Conservation (phyloP, 2,329 filamentous ascomycete genomes). For the Dendrostoma leiphaemia region DNA sequence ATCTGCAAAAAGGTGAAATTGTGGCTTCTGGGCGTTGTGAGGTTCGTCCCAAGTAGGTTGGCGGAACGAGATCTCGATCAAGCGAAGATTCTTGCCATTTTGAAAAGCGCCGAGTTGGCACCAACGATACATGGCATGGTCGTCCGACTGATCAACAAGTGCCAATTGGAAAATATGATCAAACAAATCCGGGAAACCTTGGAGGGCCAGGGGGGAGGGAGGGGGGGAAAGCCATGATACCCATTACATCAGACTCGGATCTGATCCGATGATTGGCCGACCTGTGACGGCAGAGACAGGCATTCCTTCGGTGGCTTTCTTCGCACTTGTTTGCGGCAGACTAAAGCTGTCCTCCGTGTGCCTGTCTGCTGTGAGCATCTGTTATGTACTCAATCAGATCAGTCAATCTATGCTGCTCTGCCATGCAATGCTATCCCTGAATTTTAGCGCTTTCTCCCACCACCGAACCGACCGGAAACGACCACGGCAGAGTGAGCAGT, state of each 20-base stretch:
- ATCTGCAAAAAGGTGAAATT: background rate
- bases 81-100: slow-evolving; percentile 8
- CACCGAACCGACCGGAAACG: no score
- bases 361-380: background rate
- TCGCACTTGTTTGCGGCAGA: background rate
- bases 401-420: no score
- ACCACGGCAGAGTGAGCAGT: background rate
- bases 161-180: background rate
- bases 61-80: slow-evolving; percentile 12
- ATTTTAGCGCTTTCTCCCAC: no score
- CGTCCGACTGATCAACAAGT: slow-evolving; percentile 6
- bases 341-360: background rate
- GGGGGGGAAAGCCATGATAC: background rate
- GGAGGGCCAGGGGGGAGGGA: background rate
- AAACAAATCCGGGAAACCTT: slow-evolving; percentile 1
- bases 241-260: slow-evolving; percentile 16
- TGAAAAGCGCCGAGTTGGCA: background rate
- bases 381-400: background rate
- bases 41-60: background rate
- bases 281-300: background rate
- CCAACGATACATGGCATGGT: background rate
- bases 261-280: slow-evolving; percentile 6
- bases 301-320: slow-evolving; percentile 9
- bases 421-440: no score
- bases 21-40: background rate